These are phyloP conservation scores for Pseudonitzschia multiseries DNA, from an alignment of 108 stramenopile genomes.

Conservation along the genomic window DNA sequence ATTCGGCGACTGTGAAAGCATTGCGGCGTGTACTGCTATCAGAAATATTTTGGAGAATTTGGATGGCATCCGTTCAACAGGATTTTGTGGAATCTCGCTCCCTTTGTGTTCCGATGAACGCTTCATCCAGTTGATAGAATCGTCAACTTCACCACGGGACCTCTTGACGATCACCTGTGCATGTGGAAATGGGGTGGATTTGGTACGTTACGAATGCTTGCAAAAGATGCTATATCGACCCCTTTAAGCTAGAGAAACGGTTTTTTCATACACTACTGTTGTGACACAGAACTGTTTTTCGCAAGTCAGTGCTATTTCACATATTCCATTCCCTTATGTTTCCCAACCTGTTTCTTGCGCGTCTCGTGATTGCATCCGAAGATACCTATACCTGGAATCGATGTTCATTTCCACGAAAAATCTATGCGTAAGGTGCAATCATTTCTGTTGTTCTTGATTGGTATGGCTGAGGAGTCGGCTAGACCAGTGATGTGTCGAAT, in stretches of 20 bases:
- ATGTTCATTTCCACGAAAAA: conserved; percentile 22
- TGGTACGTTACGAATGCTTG: conserved; percentile 65
- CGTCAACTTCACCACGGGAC: conserved; percentile 22
- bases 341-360: no score
- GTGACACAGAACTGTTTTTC: no score
- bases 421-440: conserved; percentile 39
- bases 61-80: conserved; percentile 54
- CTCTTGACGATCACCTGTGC: conserved; percentile 67
- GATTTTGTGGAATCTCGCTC: conserved; percentile 86
- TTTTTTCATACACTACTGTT: no score
- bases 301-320: no score
- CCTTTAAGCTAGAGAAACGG: no score
- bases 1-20: conserved; percentile 64
- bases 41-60: conserved; percentile 70
- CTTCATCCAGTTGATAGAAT: conserved; percentile 53
- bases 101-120: conserved; percentile 78
- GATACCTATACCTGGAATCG: conserved; percentile 40
- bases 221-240: no score
- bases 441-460: conserved; percentile 72
- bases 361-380: no score
- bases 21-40: conserved; percentile 72
- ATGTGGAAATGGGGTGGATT: conserved; percentile 86
- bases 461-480: conserved; percentile 70
- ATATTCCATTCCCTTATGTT: no score
- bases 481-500: conserved; percentile 79